A percentile compares a stretch with the other conserved stretches of the same genome.
Evolutionary conservation across 2,329 filamentous ascomycete genomes (phyloP).

Genomic region (Colletotrichum sp.): DNA sequence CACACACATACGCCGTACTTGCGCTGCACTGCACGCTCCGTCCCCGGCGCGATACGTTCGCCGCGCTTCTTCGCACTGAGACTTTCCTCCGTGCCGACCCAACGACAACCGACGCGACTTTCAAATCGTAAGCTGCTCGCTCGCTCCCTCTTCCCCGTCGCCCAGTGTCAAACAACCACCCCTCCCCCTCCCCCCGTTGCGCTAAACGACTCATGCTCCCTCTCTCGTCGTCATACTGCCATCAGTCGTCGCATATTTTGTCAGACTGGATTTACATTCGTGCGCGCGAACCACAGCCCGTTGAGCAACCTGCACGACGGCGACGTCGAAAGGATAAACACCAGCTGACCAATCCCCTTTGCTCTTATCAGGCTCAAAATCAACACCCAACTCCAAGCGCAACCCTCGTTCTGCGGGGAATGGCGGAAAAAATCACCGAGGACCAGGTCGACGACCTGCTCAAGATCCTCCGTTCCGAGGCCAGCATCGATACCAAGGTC

Average conservation of each 20-base stretch:
- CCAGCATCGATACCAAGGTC: conserved; percentile 73
- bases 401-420: conserved; percentile 27
- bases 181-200: not conserved
- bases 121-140: conserved; percentile 5
- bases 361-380: not conserved
- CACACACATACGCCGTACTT: not conserved
- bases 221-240: not conserved
- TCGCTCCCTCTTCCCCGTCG: not conserved
- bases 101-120: not conserved
- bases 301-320: not conserved
- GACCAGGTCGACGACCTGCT: conserved; percentile 62
- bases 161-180: conserved; percentile 8
- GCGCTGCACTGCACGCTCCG: not conserved
- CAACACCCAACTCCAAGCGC: not conserved
- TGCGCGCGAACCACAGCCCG: not conserved
- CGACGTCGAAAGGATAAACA: not conserved
- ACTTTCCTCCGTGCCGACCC: not conserved
- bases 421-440: conserved; percentile 65
- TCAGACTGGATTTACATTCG: not conserved
- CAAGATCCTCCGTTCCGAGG: conserved; percentile 63
- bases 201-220: conserved; percentile 8
- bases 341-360: conserved; percentile 2
- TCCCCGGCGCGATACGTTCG: not conserved
- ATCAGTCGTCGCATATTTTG: not conserved
- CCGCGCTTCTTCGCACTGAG: conserved; percentile 1